Evolutionary conservation across 495 filamentous ascomycete genomes (phyloP).

Genomic region (Penicillium longicatenatum): DNA sequence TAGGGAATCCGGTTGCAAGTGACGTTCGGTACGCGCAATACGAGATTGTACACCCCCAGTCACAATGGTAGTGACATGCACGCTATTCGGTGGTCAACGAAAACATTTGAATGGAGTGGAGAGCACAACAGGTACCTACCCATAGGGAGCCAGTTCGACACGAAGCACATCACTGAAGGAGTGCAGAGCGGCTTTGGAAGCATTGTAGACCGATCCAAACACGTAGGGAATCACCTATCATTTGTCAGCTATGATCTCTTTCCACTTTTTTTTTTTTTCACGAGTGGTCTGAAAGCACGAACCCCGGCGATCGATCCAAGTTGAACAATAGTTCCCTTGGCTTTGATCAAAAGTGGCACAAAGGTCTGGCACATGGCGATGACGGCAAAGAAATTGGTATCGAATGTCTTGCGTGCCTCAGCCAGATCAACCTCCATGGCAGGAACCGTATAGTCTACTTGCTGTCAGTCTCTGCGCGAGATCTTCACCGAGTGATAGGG

Average conservation of each 20-base stretch:
- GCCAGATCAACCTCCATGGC: conserved; percentile 56
- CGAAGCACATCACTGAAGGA: conserved; percentile 61
- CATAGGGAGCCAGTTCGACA: conserved; percentile 52
- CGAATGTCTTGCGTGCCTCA: conserved; percentile 55
- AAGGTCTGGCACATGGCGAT: conserved; percentile 62
- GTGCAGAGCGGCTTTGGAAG: conserved; percentile 65
- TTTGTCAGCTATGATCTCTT: not conserved
- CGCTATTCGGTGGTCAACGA: conserved; percentile 24
- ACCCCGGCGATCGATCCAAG: conserved; percentile 59
- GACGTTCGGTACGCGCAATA: conserved; percentile 55
- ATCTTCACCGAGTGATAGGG: not conserved
- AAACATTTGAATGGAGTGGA: not conserved
- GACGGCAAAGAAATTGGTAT: conserved; percentile 61
- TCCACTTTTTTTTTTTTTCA: not conserved
- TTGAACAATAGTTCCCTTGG: conserved; percentile 63
- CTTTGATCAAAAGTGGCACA: conserved; percentile 56
- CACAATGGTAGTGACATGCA: conserved; percentile 57
- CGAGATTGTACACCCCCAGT: conserved; percentile 64
- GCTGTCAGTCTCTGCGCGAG: conserved; percentile 6
- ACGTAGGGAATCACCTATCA: conserved; percentile 53
- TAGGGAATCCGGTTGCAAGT: conserved; percentile 48
- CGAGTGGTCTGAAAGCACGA: conserved; percentile 9
- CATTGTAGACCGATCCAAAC: conserved; percentile 61
- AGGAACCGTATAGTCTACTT: conserved; percentile 60
- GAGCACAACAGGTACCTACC: conserved; percentile 26